Conservation (phyloP, 345 rosid species). For the Syzygium aqueum region DNA sequence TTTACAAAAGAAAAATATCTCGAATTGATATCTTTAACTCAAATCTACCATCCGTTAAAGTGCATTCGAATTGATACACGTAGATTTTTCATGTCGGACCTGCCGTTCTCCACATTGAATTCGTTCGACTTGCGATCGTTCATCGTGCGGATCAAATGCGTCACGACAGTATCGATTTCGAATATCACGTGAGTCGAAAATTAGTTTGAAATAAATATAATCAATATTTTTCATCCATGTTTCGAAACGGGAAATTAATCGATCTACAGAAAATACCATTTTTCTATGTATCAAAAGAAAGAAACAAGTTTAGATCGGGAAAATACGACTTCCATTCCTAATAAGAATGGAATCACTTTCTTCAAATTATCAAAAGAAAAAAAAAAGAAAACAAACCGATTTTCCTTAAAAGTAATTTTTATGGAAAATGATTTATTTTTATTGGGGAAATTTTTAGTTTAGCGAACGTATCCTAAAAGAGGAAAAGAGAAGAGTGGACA, state of each 20-base stretch:
- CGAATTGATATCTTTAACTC: no score
- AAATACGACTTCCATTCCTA: no score
- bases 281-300: no score
- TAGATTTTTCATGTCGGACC: neutral
- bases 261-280: no score
- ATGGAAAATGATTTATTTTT: neutral
- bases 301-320: no score
- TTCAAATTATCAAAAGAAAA: no score
- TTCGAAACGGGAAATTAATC: neutral
- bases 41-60: no score
- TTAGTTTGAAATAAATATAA: neutral
- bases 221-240: rapidly evolving
- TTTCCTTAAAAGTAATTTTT: neutral
- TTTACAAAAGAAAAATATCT: no score
- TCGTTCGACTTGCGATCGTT: rapidly evolving
- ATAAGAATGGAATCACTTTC: no score
- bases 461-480: neutral
- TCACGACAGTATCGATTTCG: neutral
- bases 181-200: neutral
- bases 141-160: neutral
- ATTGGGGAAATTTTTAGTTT: neutral
- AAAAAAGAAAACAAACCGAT: no score
- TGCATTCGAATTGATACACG: no score
- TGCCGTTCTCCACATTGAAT: neutral
- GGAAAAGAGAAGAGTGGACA: neutral